Evolutionary conservation across 352 stramenopile species (phyloP).

Genomic region (Phytophthora quininea): DNA sequence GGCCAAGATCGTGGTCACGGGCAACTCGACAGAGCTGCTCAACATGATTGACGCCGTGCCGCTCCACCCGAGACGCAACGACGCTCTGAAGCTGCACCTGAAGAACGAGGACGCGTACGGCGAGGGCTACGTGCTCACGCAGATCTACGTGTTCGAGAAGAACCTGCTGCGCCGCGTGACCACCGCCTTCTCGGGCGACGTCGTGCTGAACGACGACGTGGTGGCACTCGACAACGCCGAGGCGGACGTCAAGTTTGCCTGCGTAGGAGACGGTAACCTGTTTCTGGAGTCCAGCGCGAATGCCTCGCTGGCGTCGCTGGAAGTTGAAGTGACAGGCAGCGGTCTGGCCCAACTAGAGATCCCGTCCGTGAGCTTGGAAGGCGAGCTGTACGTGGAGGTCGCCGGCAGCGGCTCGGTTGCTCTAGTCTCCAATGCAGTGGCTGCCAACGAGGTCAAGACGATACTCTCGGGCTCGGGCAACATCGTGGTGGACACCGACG

Average conservation of each 20-base stretch:
- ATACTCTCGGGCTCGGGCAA: slow-evolving; percentile 38
- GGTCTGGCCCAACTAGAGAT: slow-evolving; percentile 41
- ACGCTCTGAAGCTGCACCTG: slow-evolving; percentile 58
- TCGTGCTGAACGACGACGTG: slow-evolving; percentile 53
- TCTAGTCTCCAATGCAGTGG: slow-evolving; percentile 34
- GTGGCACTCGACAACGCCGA: slow-evolving; percentile 43
- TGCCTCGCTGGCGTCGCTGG: slow-evolving; percentile 35
- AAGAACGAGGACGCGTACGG: slow-evolving; percentile 59
- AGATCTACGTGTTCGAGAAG: slow-evolving; percentile 60
- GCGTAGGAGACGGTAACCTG: slow-evolving; percentile 44
- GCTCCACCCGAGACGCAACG: slow-evolving; percentile 39
- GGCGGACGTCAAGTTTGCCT: slow-evolving; percentile 50
- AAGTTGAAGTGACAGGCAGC: slow-evolving; percentile 43
- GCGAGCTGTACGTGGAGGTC: slow-evolving; percentile 45
- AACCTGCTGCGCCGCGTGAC: slow-evolving; percentile 46
- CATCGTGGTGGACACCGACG: slow-evolving; percentile 45
- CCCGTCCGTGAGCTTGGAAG: slow-evolving; percentile 24
- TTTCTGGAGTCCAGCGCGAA: slow-evolving; percentile 40
- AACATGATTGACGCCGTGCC: slow-evolving; percentile 51
- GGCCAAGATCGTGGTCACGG: slow-evolving; percentile 57
- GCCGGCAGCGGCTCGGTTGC: slow-evolving; percentile 46
- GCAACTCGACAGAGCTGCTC: slow-evolving; percentile 61
- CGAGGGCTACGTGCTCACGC: slow-evolving; percentile 59
- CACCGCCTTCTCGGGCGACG: slow-evolving; percentile 39
- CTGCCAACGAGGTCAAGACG: slow-evolving; percentile 30